Conservation (phyloP, 2,329 filamentous ascomycete genomes). For the Hypoxylon sp. region DNA sequence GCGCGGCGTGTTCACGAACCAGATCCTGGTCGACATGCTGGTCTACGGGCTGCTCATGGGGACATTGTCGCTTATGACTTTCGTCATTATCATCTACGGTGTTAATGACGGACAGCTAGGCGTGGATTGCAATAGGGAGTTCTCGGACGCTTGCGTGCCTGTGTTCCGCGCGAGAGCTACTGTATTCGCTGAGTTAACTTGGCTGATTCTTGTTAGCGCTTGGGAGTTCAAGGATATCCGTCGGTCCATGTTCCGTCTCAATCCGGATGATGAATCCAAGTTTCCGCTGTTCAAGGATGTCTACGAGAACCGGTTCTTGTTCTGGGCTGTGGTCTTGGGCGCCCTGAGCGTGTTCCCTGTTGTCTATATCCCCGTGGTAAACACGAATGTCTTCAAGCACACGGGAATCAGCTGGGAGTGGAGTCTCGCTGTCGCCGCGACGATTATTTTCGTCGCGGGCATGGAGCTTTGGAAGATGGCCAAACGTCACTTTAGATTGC, state of each 20-base stretch:
- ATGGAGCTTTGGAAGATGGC: slow-evolving; percentile 76
- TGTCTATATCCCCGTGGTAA: slow-evolving; percentile 77
- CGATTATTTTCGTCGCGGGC: slow-evolving; percentile 70
- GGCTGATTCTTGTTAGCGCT: slow-evolving; percentile 76
- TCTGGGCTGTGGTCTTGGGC: slow-evolving; percentile 70
- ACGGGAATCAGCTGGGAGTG: slow-evolving; percentile 78
- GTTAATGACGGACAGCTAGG: slow-evolving; percentile 65
- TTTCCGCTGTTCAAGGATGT: slow-evolving; percentile 69
- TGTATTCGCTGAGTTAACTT: slow-evolving; percentile 77
- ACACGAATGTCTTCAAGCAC: slow-evolving; percentile 77
- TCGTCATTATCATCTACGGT: slow-evolving; percentile 70
- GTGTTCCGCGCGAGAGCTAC: slow-evolving; percentile 77
- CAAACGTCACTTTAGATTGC: slow-evolving; percentile 66
- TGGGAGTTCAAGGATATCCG: slow-evolving; percentile 82
- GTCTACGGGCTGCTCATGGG: slow-evolving; percentile 84
- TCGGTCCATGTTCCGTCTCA: slow-evolving; percentile 74
- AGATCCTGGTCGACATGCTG: slow-evolving; percentile 81
- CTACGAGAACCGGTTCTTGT: slow-evolving; percentile 74
- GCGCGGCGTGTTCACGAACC: slow-evolving; percentile 77
- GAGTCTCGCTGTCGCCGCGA: slow-evolving; percentile 71
- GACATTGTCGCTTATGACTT: slow-evolving; percentile 69
- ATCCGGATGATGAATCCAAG: slow-evolving; percentile 58
- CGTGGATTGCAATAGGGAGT: slow-evolving; percentile 68
- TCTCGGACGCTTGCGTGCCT: slow-evolving; percentile 62
- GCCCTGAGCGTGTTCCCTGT: slow-evolving; percentile 71